Conservation (phyloP, 441 rosid species). For the Omphalea diandra region DNA sequence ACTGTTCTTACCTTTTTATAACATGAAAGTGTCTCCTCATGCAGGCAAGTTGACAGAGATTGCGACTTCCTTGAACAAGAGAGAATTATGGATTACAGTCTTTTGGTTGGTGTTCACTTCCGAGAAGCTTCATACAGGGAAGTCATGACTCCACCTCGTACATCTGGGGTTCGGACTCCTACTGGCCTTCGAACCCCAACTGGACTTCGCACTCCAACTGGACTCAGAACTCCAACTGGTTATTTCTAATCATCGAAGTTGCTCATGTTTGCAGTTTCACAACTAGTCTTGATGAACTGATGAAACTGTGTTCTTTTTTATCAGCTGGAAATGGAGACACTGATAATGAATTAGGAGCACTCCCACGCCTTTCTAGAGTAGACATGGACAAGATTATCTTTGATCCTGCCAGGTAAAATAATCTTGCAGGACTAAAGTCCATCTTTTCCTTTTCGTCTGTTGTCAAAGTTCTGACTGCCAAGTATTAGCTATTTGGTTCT, state of each 20-base stretch:
- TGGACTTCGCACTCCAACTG: constrained; percentile 42
- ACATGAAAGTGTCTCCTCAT: background rate
- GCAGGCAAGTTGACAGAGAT: constrained; percentile 94
- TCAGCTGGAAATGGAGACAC: constrained; percentile 38
- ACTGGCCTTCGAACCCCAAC: constrained; percentile 22
- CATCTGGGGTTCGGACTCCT: constrained; percentile 40
- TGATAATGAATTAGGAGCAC: constrained; percentile 37
- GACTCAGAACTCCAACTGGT: constrained; percentile 48
- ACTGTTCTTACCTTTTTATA: background rate
- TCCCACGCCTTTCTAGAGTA: constrained; percentile 51
- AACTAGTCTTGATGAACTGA: constrained; percentile 21
- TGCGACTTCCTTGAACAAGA: constrained; percentile 95
- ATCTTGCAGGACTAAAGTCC: background rate
- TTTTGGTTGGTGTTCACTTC: constrained; percentile 89
- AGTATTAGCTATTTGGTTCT: background rate
- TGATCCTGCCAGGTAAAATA: constrained; percentile 62
- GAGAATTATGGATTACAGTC: constrained; percentile 96
- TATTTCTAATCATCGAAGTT: constrained; percentile 27
- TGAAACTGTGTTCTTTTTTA: background rate
- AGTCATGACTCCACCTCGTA: constrained; percentile 43
- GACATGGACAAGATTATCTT: constrained; percentile 58
- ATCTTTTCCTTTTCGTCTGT: background rate
- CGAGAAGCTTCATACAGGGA: constrained; percentile 50
- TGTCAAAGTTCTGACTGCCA: background rate
- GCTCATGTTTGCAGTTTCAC: constrained; percentile 15